Evolutionary conservation across 2,329 filamentous ascomycete genomes (phyloP).

Genomic region (Phialemoniopsis sp.): DNA sequence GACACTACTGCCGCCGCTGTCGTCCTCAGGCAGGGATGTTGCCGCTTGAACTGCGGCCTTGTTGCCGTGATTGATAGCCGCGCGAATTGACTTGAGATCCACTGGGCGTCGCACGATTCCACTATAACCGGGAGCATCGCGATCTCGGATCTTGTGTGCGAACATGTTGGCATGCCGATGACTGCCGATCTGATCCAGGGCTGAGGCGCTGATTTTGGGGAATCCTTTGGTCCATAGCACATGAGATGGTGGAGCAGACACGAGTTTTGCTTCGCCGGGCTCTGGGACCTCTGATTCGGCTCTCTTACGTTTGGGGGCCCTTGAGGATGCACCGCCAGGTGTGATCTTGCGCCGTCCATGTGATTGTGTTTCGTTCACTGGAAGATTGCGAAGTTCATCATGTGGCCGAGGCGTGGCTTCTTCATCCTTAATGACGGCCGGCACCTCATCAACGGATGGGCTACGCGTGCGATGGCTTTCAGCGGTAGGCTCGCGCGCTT

Average conservation of each 20-base stretch:
- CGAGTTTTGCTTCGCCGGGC: constrained; percentile 31
- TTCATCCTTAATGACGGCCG: constrained; percentile 53
- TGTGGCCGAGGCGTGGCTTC: constrained; percentile 48
- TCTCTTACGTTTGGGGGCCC: constrained; percentile 51
- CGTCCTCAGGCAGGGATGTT: constrained; percentile 55
- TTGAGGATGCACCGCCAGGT: constrained; percentile 29
- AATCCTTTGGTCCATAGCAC: constrained; percentile 75
- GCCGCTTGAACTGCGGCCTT: constrained; percentile 58
- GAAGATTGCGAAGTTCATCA: constrained; percentile 53
- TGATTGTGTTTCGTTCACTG: constrained; percentile 46
- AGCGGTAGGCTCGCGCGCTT: not conserved
- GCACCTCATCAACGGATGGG: constrained; percentile 34
- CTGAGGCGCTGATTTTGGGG: constrained; percentile 66
- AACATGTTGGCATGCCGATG: constrained; percentile 80
- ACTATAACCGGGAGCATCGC: constrained; percentile 71
- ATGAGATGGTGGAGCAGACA: constrained; percentile 44
- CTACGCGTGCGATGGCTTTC: not conserved
- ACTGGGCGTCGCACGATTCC: constrained; percentile 71
- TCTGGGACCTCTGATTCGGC: constrained; percentile 38
- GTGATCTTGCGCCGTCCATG: constrained; percentile 31
- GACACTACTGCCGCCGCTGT: constrained; percentile 47
- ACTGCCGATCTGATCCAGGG: constrained; percentile 71
- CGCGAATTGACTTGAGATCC: constrained; percentile 73
- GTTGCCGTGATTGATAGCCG: constrained; percentile 70
- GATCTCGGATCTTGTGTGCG: constrained; percentile 68